These are phyloP conservation scores for Fistulinella prunicolor DNA, from an alignment of 768 basidiomycete species.

Conservation along the genomic window DNA sequence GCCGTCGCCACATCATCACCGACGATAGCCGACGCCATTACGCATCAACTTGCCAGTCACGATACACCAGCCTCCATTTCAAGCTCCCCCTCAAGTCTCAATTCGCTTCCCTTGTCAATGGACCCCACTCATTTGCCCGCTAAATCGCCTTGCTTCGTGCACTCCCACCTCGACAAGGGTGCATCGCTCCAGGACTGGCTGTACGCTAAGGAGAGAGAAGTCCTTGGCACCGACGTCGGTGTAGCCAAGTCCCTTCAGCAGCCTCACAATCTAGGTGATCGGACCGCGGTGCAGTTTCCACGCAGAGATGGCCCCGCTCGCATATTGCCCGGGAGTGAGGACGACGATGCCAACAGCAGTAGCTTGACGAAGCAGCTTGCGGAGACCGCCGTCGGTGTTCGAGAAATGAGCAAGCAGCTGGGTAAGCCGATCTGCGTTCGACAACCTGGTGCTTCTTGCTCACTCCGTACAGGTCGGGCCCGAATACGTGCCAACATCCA, in stretches of 20 bases:
- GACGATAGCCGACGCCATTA: slow-evolving; percentile 17
- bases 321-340: slow-evolving; percentile 33
- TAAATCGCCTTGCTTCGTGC: slow-evolving; percentile 87
- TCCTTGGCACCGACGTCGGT: slow-evolving; percentile 39
- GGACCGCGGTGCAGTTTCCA: slow-evolving; percentile 13
- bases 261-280: slow-evolving; percentile 8
- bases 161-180: slow-evolving; percentile 84
- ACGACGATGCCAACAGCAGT: slow-evolving; percentile 66
- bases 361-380: slow-evolving; percentile 91
- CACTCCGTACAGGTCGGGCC: slow-evolving; percentile 69
- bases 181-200: slow-evolving; percentile 79
- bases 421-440: slow-evolving; percentile 48
- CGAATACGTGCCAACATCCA: slow-evolving; percentile 90
- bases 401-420: slow-evolving; percentile 98
- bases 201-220: slow-evolving; percentile 33
- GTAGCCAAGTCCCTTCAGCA: slow-evolving; percentile 50
- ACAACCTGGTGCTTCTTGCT: slow-evolving; percentile 3
- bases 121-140: slow-evolving; percentile 19
- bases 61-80: slow-evolving; percentile 21
- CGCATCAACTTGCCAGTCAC: slow-evolving; percentile 12
- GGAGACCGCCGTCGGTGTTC: slow-evolving; percentile 93
- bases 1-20: slow-evolving; percentile 18
- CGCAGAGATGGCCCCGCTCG: slow-evolving; percentile 16
- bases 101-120: slow-evolving; percentile 27
- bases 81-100: slow-evolving; percentile 30